Evolutionary conservation across 2,329 filamentous ascomycete species (phyloP), one percentile per base, ranked within the genome.

Genomic region (Gnomoniopsis smithogilvyi): DNA sequence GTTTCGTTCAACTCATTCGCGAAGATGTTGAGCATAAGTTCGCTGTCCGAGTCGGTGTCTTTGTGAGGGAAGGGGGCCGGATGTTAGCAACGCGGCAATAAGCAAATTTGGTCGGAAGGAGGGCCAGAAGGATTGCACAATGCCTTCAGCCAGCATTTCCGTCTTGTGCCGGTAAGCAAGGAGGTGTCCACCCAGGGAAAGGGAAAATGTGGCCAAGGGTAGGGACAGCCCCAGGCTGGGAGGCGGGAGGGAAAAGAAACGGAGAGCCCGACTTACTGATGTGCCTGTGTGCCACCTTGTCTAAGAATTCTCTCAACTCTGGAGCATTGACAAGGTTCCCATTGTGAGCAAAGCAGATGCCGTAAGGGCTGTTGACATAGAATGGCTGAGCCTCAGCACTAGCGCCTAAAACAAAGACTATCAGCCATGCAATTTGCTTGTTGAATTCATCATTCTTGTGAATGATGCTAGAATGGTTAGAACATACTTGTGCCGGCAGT

Each of bases 311-410:
- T 71, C 84, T 85, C 51, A 96, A 78, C 54, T 90, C 86, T 2
- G 81, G 80, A 6, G 88, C 85, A 69, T 96, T 83, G 78, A 96
- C 90, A 50, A 96, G 80, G 74, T 96, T 96, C 61, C 93, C 92
- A 69, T 96, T 96, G 75, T 95, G 88, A 22, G 88, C 84, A 70
- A 95, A 83, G 68, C 83, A 90, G 67, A 96, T 89, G 51, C 92
- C 92, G 70, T 92, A 95, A 1, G 91, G 91, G 59, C 83, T 84
- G 77, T 96, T 96, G 67, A 95, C 91, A 70, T 95, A 96, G 74
- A 97, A 96, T 0, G 93, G 93, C 74, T 96, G 92, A 12, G 91
- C 91, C 74, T 96, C 92, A 8, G 91, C 87, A 68, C 91, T 94
- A 60, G 60, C 61, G 17, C 56, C 26, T 50, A 11, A n/a, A 3